phyloP scores from a whole-genome alignment of 208 protist genomes.

The Leishmania lainsoni region DNA sequence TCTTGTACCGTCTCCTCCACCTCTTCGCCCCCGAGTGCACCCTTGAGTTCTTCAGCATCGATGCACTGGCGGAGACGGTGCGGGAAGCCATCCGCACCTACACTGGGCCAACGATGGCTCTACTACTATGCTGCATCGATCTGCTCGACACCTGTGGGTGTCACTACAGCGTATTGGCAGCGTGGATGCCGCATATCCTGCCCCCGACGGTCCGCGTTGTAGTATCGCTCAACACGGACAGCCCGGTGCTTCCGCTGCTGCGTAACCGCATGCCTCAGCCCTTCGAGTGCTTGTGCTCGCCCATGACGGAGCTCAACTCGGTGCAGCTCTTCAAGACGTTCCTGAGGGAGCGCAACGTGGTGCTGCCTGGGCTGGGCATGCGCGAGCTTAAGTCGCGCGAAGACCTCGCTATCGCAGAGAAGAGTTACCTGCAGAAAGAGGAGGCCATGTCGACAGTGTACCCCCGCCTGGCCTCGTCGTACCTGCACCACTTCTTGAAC shows the following conservation, averaged over 20 bases:
- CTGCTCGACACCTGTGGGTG: slow-evolving; percentile 62
- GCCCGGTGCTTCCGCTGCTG: slow-evolving; percentile 63
- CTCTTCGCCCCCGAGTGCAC: slow-evolving; percentile 38
- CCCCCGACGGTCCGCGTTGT: slow-evolving; percentile 58
- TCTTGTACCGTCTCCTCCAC: slow-evolving; percentile 64
- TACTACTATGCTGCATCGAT: slow-evolving; percentile 68
- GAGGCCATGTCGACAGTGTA: slow-evolving; percentile 57
- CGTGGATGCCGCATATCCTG: slow-evolving; percentile 77
- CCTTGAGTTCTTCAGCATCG: slow-evolving; percentile 44
- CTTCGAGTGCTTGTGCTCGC: slow-evolving; percentile 73
- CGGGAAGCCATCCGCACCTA: slow-evolving; percentile 54
- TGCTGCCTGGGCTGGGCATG: slow-evolving; percentile 48
- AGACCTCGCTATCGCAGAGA: slow-evolving; percentile 56
- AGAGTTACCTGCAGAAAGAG: slow-evolving; percentile 73
- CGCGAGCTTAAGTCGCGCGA: slow-evolving; percentile 24
- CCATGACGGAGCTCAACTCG: slow-evolving; percentile 51
- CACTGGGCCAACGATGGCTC: slow-evolving; percentile 45
- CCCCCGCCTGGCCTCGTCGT: slow-evolving; percentile 53
- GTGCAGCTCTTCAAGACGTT: slow-evolving; percentile 47
- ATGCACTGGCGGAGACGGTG: slow-evolving; percentile 46
- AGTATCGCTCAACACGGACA: slow-evolving; percentile 67
- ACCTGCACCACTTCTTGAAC: slow-evolving; percentile 45
- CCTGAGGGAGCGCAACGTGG: slow-evolving; percentile 28
- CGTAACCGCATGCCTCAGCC: slow-evolving; percentile 78
- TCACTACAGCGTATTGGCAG: slow-evolving; percentile 35